Percentiles rank a stretch among this genome's conserved stretches.
Evolutionary conservation across 148 eudicot species (phyloP).

Genomic region (Arctostaphylos glauca): DNA sequence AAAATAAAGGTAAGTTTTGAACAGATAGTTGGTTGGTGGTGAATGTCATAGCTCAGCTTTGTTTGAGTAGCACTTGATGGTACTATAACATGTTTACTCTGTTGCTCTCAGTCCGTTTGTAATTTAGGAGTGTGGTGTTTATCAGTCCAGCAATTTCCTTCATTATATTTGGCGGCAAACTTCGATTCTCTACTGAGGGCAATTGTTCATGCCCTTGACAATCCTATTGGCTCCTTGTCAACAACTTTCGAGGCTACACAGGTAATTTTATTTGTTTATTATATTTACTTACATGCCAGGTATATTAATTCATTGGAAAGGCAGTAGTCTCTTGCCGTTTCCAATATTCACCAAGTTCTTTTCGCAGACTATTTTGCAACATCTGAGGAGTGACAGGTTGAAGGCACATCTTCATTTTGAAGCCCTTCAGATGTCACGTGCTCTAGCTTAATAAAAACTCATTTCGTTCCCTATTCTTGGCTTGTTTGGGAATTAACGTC

Average conservation of each 20-base stretch:
- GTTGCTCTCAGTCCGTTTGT: constrained; percentile 59
- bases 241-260: constrained; percentile 86
- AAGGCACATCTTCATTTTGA: neutral
- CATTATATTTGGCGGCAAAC: constrained; percentile 39
- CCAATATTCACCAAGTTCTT: neutral
- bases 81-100: constrained; percentile 19
- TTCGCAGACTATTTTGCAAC: neutral
- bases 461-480: neutral
- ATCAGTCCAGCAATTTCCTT: constrained; percentile 74
- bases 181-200: constrained; percentile 62
- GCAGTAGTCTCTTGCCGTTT: neutral
- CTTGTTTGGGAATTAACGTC: neutral
- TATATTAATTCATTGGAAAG: neutral
- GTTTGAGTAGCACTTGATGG: neutral
- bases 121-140: constrained; percentile 91
- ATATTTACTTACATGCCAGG: neutral
- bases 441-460: neutral
- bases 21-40: constrained; percentile 3
- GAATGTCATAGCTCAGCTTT: neutral
- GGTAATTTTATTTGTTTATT: constrained; percentile 32
- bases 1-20: constrained; percentile 53
- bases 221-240: constrained; percentile 79
- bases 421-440: neutral
- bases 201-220: constrained; percentile 73
- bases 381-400: neutral